Evolutionary conservation across 805 yeast species (phyloP).

Genomic region (Hanseniaspora jakobsenii): DNA sequence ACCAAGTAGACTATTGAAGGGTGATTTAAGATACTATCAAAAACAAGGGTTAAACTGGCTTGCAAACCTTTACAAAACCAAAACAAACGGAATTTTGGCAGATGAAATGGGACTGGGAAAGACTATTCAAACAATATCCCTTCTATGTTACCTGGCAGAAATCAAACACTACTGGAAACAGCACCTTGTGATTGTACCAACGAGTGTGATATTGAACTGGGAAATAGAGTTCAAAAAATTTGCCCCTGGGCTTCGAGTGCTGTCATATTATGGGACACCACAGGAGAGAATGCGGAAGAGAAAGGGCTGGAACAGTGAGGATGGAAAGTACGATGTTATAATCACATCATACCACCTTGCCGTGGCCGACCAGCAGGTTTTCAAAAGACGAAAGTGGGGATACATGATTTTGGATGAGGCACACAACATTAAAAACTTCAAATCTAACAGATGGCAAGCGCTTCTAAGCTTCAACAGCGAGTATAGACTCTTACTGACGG

Average conservation of each 20-base stretch:
- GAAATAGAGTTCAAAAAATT: conserved; percentile 98
- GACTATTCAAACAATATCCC: conserved; percentile 88
- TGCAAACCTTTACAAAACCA: conserved; percentile 81
- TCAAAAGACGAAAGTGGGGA: conserved; percentile 85
- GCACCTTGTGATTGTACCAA: conserved; percentile 90
- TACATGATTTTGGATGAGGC: conserved; percentile 98
- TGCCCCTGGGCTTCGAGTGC: conserved; percentile 93
- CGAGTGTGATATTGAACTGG: conserved; percentile 96
- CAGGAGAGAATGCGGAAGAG: conserved; percentile 92
- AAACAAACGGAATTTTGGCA: conserved; percentile 92
- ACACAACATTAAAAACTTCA: conserved; percentile 89
- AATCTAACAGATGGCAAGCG: conserved; percentile 96
- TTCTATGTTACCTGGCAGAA: conserved; percentile 79
- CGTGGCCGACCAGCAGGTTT: conserved; percentile 92
- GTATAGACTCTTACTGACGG: conserved; percentile 76
- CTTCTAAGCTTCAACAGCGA: conserved; percentile 85
- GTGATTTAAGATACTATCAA: conserved; percentile 78
- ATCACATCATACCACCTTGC: conserved; percentile 94
- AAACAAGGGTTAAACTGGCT: conserved; percentile 96
- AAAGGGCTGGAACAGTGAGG: conserved; percentile 95
- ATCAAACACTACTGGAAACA: conserved; percentile 97
- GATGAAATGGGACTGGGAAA: conserved; percentile 99
- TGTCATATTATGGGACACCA: conserved; percentile 94
- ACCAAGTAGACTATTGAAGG: conserved; percentile 59
- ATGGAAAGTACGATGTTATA: conserved; percentile 90